Evolutionary conservation across 169 alveolate species (phyloP), one percentile per base, ranked within the genome.

Genomic region (Plasmodium yoelii): DNA sequence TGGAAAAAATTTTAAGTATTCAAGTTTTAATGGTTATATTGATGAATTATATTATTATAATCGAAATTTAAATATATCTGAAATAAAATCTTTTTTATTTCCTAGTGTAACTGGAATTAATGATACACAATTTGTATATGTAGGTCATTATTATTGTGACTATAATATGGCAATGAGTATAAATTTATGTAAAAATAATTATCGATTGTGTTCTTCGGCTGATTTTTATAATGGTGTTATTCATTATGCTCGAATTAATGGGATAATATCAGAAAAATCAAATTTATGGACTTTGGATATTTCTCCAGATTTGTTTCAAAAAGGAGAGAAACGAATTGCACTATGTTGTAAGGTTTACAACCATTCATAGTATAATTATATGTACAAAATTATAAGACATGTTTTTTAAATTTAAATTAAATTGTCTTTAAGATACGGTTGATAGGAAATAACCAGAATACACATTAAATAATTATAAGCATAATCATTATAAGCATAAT

Each of bases 211-310:
- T 67, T 65, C 96, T 18, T 92, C 88, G 68, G 90, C 87, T 73
- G 94, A 93, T 55, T 68, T 93, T 46, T 93, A 93, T 73, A 73
- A 87, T 59, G 87, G 91, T 15, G 96, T 92, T 2, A 94, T 94
- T 19, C 96, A 93, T 51, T 89, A 87, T 57, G 96, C 96, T 12
- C 18, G 96, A 39, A 82, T 86, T 19, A 93, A 93, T 88, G 96
- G 96, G 34, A 92, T 94, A 91, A 61, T 93, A 19, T 71, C 89
- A 44, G 84, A 86, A 49, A 87, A 87, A 67, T 75, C 93, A 73
- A 93, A 87, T 44, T 75, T 93, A 5, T 93, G 96, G 96, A 82
- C 92, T 12, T 73, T 47, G n/a, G 94, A 90, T 42, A 55, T 61
- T 5, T 61, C 88, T 3, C 71, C 61, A 60, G 49, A 61, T 26